A percentile compares a stretch with the other conserved stretches of the same genome.
phyloP scores from a whole-genome alignment of 306 rosid genomes.

The Rosa rugosa region DNA sequence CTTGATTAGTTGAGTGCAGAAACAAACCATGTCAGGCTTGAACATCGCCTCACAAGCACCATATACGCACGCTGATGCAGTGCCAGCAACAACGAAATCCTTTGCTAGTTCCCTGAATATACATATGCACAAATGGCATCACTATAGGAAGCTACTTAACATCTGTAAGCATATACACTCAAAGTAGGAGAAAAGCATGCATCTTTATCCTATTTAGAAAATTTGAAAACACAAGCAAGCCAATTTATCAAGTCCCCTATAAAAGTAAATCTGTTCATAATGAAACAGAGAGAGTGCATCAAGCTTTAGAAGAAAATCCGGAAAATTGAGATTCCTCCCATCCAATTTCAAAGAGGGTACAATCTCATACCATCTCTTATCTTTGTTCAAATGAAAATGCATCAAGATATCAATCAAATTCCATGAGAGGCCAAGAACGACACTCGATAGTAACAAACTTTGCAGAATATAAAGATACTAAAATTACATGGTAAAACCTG shows the following conservation, averaged over 20 bases:
- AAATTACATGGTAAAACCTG: neutral
- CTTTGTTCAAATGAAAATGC: slow-evolving; percentile 28
- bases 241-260: slow-evolving; percentile 26
- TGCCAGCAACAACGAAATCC: slow-evolving; percentile 95
- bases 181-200: neutral
- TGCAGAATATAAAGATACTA: neutral
- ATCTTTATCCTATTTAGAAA: neutral
- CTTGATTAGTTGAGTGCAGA: slow-evolving; percentile 7
- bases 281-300: slow-evolving; percentile 30
- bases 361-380: slow-evolving; percentile 37
- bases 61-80: slow-evolving; percentile 94
- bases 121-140: slow-evolving; percentile 17
- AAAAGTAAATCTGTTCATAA: slow-evolving; percentile 37
- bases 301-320: slow-evolving; percentile 22
- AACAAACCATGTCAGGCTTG: slow-evolving; percentile 90
- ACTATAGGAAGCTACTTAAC: neutral
- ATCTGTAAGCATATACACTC: neutral
- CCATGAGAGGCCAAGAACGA: no score
- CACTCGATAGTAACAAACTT: neutral
- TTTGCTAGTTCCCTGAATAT: slow-evolving; percentile 88
- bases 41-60: slow-evolving; percentile 99
- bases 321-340: slow-evolving; percentile 6
- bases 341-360: slow-evolving; percentile 25
- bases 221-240: neutral
- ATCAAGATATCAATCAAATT: neutral